phyloP scores from a whole-genome alignment of 305 asterid genomes.

The Plantago coronopus region DNA sequence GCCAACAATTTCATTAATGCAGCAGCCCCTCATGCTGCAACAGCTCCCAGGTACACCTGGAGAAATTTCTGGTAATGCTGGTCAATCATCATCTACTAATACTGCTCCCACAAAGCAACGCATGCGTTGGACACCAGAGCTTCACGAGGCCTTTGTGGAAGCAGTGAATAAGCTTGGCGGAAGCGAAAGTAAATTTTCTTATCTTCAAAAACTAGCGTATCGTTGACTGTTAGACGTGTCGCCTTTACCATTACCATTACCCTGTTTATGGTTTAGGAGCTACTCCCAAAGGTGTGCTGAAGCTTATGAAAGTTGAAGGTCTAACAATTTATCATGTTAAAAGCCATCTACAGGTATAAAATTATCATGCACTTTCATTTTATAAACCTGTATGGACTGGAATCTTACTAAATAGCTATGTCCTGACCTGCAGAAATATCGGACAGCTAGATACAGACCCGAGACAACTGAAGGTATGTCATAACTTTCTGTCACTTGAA shows the following conservation, averaged over 20 bases:
- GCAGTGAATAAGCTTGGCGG: conserved; percentile 97
- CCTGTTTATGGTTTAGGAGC: conserved; percentile 52
- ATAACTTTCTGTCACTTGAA: conserved; percentile 9
- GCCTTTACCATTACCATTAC: conserved; percentile 1
- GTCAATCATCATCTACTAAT: conserved; percentile 57
- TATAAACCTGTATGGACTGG: conserved; percentile 18
- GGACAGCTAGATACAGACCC: conserved; percentile 87
- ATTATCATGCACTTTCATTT: conserved; percentile 9
- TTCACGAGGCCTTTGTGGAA: conserved; percentile 90
- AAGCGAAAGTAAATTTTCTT: conserved; percentile 63
- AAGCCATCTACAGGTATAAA: conserved; percentile 88
- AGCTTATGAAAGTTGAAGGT: conserved; percentile 79
- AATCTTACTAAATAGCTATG: conserved; percentile 24
- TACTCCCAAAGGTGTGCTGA: conserved; percentile 93
- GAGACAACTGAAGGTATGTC: conserved; percentile 74
- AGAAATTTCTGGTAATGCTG: conserved; percentile 42
- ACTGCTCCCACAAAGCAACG: conserved; percentile 76
- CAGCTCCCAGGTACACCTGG: conserved; percentile 51
- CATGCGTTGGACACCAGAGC: conserved; percentile 98
- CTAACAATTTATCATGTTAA: conserved; percentile 92
- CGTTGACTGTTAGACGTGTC: background rate
- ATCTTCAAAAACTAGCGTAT: conserved; percentile 2
- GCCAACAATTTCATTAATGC: conserved; percentile 37
- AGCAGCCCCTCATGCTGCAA: conserved; percentile 44
- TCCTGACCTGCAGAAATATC: conserved; percentile 69